Percentiles rank a stretch among this genome's conserved stretches.
Conservation (phyloP, 2,329 filamentous ascomycete genomes). For the Botrytis medusae region DNA sequence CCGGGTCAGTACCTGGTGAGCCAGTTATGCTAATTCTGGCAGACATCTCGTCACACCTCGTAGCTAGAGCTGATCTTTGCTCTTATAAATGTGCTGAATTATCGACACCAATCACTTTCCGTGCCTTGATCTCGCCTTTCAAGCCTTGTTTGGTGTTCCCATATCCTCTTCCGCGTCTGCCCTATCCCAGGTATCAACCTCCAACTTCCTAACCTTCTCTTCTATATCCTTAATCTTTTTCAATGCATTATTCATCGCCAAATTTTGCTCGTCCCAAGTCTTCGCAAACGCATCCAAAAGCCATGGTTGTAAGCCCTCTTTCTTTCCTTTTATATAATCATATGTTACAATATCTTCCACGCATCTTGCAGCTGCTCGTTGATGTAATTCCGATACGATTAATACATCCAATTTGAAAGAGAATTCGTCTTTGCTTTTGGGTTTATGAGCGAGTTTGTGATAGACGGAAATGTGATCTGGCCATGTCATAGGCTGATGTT, state of each 20-base stretch:
- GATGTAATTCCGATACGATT: slow-evolving; percentile 74
- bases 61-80: neutral
- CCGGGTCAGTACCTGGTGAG: too few relatives aligned
- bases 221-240: slow-evolving; percentile 64
- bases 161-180: slow-evolving; percentile 70
- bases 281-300: slow-evolving; percentile 60
- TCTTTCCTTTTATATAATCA: slow-evolving; percentile 63
- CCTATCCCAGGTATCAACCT: slow-evolving; percentile 73
- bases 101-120: too few relatives aligned
- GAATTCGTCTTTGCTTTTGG: slow-evolving; percentile 36
- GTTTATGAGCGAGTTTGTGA: slow-evolving; percentile 62
- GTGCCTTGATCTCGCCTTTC: neutral
- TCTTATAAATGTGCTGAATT: too few relatives aligned
- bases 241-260: slow-evolving; percentile 53
- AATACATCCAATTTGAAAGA: slow-evolving; percentile 60
- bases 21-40: neutral
- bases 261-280: slow-evolving; percentile 62
- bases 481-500: slow-evolving; percentile 67
- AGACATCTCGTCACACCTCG: neutral
- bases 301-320: slow-evolving; percentile 57
- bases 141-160: slow-evolving; percentile 42
- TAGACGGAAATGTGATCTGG: slow-evolving; percentile 82
- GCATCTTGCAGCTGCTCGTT: slow-evolving; percentile 70
- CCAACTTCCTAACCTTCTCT: slow-evolving; percentile 59
- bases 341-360: slow-evolving; percentile 79